Evolutionary conservation across 306 rosid genomes (phyloP), one percentile per base, ranked within the genome.

Genomic region (Ceratonia siliqua): DNA sequence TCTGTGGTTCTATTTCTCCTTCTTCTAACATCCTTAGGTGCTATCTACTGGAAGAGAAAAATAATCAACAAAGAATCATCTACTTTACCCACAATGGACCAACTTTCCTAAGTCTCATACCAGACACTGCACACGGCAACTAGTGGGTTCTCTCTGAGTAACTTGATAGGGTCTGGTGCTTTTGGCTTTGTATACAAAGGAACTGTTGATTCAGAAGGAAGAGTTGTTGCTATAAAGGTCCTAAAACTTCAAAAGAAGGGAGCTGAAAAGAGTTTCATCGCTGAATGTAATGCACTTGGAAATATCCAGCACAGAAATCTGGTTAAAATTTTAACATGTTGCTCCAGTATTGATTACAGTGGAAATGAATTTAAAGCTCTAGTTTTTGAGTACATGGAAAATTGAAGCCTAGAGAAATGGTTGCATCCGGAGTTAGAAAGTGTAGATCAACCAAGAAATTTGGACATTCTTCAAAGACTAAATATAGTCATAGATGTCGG

Each of bases 311-410:
- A 48, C 14, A 42, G 53, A 8, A 74, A 74, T 62, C 71, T 74
- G 3, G 71, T 62, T 22, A 49, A 48, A 36, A 49, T 38, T 5
- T 24, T 49, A 24, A 74, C 72, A 9, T 74, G 72, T 36, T 74
- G 72, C 54, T 62, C 79, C 0, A 50, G 64, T 30, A 1, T 38
- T 20, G 63, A 74, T 22, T 50, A 62, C 32, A 62, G 46, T 0
- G 70, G 78, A 0, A 12, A 33, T 48, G 78, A 48, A 15, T 74
- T 74, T 54, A 74, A 74, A 74, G 72, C 55, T 62, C 63, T 74
- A 22, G 43, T 74, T 3, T 74, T 62, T 3, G 54, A 62, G 6
- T 74, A 33, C 30, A 50, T 74, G 72, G 30, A 12, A 24, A 74
- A 62, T 35, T 72, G 72, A 22, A 62, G 32, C 21, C n/a, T 74